Evolutionary conservation across 2,329 filamentous ascomycete species (phyloP).

Genomic region (Camptophora hylomeconis): DNA sequence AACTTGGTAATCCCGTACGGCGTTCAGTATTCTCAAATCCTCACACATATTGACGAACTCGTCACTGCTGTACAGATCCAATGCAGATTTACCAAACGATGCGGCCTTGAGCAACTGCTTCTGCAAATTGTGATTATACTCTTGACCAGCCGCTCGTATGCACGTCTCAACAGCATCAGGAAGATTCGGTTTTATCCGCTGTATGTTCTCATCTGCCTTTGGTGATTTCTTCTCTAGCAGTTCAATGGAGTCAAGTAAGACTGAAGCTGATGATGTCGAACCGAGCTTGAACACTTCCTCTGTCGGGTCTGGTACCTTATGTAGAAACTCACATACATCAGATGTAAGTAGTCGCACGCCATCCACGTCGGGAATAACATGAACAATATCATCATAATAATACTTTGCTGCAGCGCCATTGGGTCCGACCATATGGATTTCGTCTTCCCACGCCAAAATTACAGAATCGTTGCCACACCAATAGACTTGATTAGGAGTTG

Average conservation of each 20-base stretch:
- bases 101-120: conserved; percentile 92
- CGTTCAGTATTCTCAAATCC: conserved; percentile 80
- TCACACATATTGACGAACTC: conserved; percentile 99
- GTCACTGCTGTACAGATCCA: conserved; percentile 95
- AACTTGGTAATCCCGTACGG: conserved; percentile 79
- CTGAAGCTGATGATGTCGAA: conserved; percentile 76
- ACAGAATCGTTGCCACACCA: conserved; percentile 96
- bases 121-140: conserved; percentile 84
- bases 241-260: conserved; percentile 84
- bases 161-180: conserved; percentile 90
- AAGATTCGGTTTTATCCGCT: conserved; percentile 75
- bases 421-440: conserved; percentile 85
- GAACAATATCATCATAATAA: conserved; percentile 83
- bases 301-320: conserved; percentile 76
- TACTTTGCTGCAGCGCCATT: conserved; percentile 61
- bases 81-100: conserved; percentile 91
- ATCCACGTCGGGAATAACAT: conserved; percentile 76
- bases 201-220: conserved; percentile 95
- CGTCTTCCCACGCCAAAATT: conserved; percentile 92
- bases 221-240: conserved; percentile 87
- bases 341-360: conserved; percentile 85
- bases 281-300: conserved; percentile 82
- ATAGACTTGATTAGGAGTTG: conserved; percentile 71
- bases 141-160: conserved; percentile 82
- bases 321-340: conserved; percentile 93